A percentile compares a stretch with the other conserved stretches of the same genome.
phyloP scores from a whole-genome alignment of 2,329 filamentous ascomycete species.

The Trichoderma cornu-damae region DNA sequence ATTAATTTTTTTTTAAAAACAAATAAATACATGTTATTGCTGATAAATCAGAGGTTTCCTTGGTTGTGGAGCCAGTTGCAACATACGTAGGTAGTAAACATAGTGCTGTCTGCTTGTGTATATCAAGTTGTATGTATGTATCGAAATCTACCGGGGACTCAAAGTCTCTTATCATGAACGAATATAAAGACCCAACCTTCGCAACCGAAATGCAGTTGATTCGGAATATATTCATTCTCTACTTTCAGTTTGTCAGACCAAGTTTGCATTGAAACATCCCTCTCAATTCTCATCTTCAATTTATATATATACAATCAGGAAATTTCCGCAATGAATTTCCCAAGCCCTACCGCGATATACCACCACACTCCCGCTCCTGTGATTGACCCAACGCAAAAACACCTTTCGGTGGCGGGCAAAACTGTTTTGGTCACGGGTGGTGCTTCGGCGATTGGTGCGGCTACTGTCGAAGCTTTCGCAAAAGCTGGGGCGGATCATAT shows the following conservation, averaged over 20 bases:
- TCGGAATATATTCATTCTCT: no score
- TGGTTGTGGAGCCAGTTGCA: no score
- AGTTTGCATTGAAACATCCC: neutral
- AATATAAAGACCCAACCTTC: neutral
- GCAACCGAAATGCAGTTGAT: no score
- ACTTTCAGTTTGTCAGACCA: neutral
- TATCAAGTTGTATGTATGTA: no score
- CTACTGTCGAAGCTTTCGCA: conserved; percentile 4
- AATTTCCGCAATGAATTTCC: neutral
- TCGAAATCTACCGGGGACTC: no score
- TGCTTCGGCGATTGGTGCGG: neutral
- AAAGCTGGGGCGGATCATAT: conserved; percentile 3
- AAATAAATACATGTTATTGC: no score
- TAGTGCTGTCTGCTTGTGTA: no score
- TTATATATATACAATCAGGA: neutral
- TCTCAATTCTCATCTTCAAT: no score
- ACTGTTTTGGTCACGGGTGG: neutral
- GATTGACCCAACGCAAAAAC: neutral
- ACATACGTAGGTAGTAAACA: no score
- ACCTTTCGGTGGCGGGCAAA: neutral
- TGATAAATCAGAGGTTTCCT: neutral
- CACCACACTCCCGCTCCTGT: neutral
- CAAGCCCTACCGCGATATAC: neutral
- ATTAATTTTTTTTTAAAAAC: no score
- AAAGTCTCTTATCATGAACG: no score